These are phyloP conservation scores for Aspergillus novoparasiticus DNA, from an alignment of 2,329 filamentous ascomycete genomes.

Conservation along the genomic window DNA sequence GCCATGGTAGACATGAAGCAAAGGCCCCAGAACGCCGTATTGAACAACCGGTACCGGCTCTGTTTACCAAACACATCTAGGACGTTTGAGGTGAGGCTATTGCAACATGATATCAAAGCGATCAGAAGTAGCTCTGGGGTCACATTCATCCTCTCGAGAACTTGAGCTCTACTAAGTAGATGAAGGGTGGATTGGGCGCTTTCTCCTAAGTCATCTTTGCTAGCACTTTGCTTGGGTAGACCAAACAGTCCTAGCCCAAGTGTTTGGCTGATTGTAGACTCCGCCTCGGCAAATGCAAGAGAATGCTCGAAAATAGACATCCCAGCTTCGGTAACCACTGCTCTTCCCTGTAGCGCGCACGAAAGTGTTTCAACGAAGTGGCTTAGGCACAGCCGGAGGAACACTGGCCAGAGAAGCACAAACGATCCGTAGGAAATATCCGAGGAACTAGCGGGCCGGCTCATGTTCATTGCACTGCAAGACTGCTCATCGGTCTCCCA, in stretches of 20 bases:
- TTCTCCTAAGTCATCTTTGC: slow-evolving; percentile 47
- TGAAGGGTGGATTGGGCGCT: slow-evolving; percentile 36
- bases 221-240: slow-evolving; percentile 46
- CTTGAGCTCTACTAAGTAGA: slow-evolving; percentile 51
- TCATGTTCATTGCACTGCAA: slow-evolving; percentile 76
- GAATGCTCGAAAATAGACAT: slow-evolving; percentile 98
- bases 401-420: slow-evolving; percentile 60
- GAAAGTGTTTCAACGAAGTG: slow-evolving; percentile 88
- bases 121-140: slow-evolving; percentile 86
- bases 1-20: slow-evolving; percentile 86
- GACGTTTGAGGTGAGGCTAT: slow-evolving; percentile 81
- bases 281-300: slow-evolving; percentile 91
- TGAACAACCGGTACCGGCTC: slow-evolving; percentile 76
- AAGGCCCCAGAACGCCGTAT: slow-evolving; percentile 85
- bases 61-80: slow-evolving; percentile 81
- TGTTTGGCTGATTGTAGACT: slow-evolving; percentile 80
- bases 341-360: slow-evolving; percentile 82
- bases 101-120: slow-evolving; percentile 83
- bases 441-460: slow-evolving; percentile 53
- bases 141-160: slow-evolving; percentile 81
- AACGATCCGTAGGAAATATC: slow-evolving; percentile 74
- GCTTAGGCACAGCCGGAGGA: slow-evolving; percentile 62
- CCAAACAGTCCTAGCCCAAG: slow-evolving; percentile 71
- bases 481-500: slow-evolving; percentile 74
- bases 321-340: slow-evolving; percentile 80